Evolutionary conservation across 768 basidiomycete genomes (phyloP).

Genomic region (Suillus cothurnatus): DNA sequence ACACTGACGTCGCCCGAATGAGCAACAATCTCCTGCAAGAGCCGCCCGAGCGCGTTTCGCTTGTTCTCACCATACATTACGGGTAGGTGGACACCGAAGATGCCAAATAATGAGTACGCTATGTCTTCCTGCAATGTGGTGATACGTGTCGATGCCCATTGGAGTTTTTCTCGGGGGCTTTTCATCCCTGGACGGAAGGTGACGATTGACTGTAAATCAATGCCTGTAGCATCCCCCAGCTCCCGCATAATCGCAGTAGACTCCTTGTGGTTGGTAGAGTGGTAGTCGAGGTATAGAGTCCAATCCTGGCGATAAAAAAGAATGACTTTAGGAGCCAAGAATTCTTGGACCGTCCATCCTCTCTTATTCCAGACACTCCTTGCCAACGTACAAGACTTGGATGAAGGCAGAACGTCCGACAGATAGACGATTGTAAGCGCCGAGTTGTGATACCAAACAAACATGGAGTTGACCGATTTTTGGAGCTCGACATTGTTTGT

Average conservation of each 20-base stretch:
- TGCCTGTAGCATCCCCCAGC: neutral
- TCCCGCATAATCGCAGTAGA: neutral
- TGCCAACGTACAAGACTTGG: neutral
- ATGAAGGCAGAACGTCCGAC: constrained; percentile 17
- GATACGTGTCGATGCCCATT: neutral
- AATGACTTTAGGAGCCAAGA: constrained; percentile 27
- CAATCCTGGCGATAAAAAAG: constrained; percentile 28
- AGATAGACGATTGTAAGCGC: constrained; percentile 30
- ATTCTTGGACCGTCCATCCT: constrained; percentile 32
- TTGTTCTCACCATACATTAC: neutral
- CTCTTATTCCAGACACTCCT: constrained; percentile 21
- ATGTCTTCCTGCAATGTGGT: neutral
- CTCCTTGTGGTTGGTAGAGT: neutral
- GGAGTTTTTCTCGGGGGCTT: neutral
- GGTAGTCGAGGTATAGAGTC: constrained; percentile 13
- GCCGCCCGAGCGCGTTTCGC: constrained; percentile 3
- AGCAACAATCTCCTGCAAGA: constrained; percentile 14
- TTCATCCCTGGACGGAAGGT: neutral
- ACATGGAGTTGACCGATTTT: constrained; percentile 33
- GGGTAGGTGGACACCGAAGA: neutral
- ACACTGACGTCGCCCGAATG: constrained; percentile 12
- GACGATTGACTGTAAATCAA: neutral
- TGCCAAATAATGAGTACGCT: neutral
- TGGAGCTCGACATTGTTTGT: constrained; percentile 22
- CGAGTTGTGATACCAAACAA: constrained; percentile 28